Base-by-base conservation (phyloP, 495 filamentous ascomycete genomes). In the Penicillium samsonianum region DNA sequence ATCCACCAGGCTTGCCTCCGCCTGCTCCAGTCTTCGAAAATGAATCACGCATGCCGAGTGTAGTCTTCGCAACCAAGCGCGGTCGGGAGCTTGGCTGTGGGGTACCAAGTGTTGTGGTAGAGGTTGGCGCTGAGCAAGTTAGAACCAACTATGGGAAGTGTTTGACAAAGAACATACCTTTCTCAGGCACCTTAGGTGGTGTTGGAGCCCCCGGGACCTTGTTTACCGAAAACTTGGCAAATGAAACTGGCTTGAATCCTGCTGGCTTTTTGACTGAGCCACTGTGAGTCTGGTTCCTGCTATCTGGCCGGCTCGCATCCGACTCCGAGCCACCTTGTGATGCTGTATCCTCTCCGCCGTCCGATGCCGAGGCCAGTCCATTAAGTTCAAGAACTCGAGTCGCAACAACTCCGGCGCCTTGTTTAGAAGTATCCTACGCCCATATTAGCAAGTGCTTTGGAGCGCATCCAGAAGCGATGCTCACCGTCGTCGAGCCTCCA, bases 161-260 rank as follows among this genome's bases (percentile, higher is more conserved):
- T 12, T 17, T 35, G 10, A 30, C 5, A 28, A 25, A 16, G 33
- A 17, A 51, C 53, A 55, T 77, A 83, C 80, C 78, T 84, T 86
- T 76, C 72, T 78, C 81, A 7, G 74, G 78, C 8, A 75, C 74
- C 70, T 87, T 87, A 8, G 77, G 67, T 46, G 81, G 76, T 19
- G 79, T 71, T 46, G 81, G 68, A 41, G 79, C 73, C 16, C 89
- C 82, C 14, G 80, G 73, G 7, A 73, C 74, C 54, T 82, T 84
- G 49, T 78, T 71, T 40, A 77, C 72, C 43, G 83, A 71, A 50
- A 81, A 78, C 69, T 93, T 96, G 65, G 96, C 96, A 64, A 97
- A 92, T 1, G 90, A 96, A 59, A 98, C 90, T 5, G 92, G 84
- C 71, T 97, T 98, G 82, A 98, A 99, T 10, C 87, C 84, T n/a